These are phyloP conservation scores for Andrographis paniculata DNA, from an alignment of 305 asterid species.

Conservation along the genomic window DNA sequence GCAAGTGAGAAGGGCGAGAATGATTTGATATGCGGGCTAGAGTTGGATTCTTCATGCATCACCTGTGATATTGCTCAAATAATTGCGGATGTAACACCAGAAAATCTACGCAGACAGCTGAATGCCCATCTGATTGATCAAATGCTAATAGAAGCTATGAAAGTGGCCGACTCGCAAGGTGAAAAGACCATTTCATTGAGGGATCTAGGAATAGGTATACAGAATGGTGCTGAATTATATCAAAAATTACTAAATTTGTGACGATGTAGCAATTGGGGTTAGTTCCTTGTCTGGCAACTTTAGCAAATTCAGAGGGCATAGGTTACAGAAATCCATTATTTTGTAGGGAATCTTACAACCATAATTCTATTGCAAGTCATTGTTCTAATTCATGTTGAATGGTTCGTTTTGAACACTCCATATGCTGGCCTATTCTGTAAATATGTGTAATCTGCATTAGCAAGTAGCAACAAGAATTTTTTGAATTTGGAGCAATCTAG, in stretches of 20 bases:
- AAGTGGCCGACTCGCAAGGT: conserved; percentile 20
- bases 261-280: conserved; percentile 13
- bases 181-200: conserved; percentile 27
- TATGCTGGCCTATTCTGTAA: neutral
- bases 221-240: conserved; percentile 28
- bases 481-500: neutral
- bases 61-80: conserved; percentile 15
- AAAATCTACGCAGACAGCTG: conserved; percentile 22
- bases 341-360: neutral
- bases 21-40: conserved; percentile 22
- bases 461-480: neutral
- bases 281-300: conserved; percentile 1
- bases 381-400: neutral
- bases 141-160: conserved; percentile 41
- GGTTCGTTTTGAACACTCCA: neutral
- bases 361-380: neutral
- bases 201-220: conserved; percentile 27
- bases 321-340: neutral
- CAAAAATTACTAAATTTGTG: conserved; percentile 29
- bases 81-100: conserved; percentile 22
- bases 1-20: conserved; percentile 23
- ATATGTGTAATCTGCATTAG: neutral
- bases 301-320: neutral
- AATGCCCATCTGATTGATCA: conserved; percentile 44
- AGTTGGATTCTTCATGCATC: conserved; percentile 34